A percentile compares a stretch with the other conserved stretches of the same genome.
phyloP scores from a whole-genome alignment of 306 rosid genomes.

The Medicago truncatula region DNA sequence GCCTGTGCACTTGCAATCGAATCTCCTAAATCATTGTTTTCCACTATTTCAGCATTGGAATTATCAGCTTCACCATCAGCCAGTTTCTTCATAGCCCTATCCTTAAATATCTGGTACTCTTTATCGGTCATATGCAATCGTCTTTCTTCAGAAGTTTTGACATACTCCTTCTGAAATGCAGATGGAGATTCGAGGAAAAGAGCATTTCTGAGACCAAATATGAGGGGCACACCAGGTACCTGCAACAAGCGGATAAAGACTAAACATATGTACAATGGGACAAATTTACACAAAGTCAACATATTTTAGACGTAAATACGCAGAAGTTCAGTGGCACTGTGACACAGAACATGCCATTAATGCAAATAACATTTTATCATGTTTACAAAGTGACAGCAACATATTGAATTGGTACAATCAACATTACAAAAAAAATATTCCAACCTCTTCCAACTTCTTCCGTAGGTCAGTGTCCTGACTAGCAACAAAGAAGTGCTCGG shows the following conservation, averaged over 20 bases:
- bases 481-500: slow-evolving; percentile 84
- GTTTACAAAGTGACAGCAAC: slow-evolving; percentile 1
- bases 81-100: slow-evolving; percentile 35
- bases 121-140: slow-evolving; percentile 60
- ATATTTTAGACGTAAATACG: not conserved
- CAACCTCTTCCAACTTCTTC: slow-evolving; percentile 65
- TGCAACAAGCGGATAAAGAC: slow-evolving; percentile 42
- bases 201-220: slow-evolving; percentile 72
- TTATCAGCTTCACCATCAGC: slow-evolving; percentile 40
- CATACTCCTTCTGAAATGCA: slow-evolving; percentile 61
- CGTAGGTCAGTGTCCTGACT: slow-evolving; percentile 74
- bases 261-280: not conserved
- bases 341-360: not conserved
- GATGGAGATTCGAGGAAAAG: slow-evolving; percentile 77
- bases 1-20: slow-evolving; percentile 41
- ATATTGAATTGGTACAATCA: not conserved
- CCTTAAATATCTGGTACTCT: slow-evolving; percentile 53
- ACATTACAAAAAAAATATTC: slow-evolving; percentile 3
- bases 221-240: slow-evolving; percentile 86
- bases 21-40: slow-evolving; percentile 49
- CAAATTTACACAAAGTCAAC: slow-evolving; percentile 11
- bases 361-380: slow-evolving; percentile 6
- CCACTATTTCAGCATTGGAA: slow-evolving; percentile 42
- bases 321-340: not conserved
- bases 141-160: slow-evolving; percentile 64